Conservation (phyloP, 257 asterid species). For the Marsdenia floribunda region DNA sequence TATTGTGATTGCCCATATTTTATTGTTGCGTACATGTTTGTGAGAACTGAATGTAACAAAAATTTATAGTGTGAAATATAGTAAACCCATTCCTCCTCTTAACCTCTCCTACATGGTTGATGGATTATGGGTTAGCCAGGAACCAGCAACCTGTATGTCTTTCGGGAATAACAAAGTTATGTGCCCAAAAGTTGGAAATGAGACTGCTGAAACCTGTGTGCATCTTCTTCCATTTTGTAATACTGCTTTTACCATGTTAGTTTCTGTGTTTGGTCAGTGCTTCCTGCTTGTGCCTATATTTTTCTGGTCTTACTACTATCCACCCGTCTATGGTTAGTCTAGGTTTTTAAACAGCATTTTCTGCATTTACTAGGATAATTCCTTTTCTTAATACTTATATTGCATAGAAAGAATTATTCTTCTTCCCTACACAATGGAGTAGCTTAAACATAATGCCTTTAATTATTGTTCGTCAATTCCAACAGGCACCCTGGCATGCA, state of each 20-base stretch:
- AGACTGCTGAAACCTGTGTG: not conserved
- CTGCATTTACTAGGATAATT: not conserved
- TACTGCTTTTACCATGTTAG: not conserved
- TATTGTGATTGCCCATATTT: not conserved
- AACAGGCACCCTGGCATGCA: conserved; percentile 50
- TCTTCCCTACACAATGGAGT: conserved; percentile 1
- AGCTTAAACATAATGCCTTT: not conserved
- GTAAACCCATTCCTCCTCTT: conserved; percentile 1
- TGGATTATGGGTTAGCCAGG: not conserved
- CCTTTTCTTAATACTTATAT: not conserved
- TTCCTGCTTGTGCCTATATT: not conserved
- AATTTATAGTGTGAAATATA: not conserved
- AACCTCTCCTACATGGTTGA: not conserved
- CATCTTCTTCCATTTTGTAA: not conserved
- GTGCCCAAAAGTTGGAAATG: not conserved
- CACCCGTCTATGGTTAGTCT: not conserved
- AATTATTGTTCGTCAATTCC: conserved; percentile 15
- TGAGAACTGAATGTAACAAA: conserved; percentile 1
- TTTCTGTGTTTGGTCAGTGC: not conserved
- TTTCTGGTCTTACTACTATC: not conserved
- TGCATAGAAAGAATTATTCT: not conserved
- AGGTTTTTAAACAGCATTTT: not conserved
- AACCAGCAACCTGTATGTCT: not conserved
- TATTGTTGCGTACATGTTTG: not conserved
- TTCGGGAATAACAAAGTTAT: not conserved